Base-by-base conservation (phyloP, 441 rosid species). In the Kokia cookei region DNA sequence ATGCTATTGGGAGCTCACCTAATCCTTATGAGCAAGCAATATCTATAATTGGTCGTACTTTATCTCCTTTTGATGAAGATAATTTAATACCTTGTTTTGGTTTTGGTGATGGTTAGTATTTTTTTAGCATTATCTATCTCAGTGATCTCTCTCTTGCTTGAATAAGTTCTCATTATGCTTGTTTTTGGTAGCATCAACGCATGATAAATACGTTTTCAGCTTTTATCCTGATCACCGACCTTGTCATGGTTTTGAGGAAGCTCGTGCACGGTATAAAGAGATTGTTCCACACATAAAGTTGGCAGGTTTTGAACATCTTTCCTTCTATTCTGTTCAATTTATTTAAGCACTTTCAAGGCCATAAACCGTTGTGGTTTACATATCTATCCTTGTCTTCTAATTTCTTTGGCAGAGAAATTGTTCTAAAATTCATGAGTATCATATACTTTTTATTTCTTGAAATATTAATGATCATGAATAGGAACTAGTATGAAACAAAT, bases 1-100 rank as follows among this genome's bases (percentile, higher is more conserved):
- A 94, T 55, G 79, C 95, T 60, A 78, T 86, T 42, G 90, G 97
- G 26, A 82, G 64, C 82, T 69, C 74, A 19, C 88, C 73, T 17
- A 94, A 94, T 82, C 98, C 97, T 5, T 94, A 94, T 22, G 95
- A 94, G 77, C 93, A 85, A 86, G 98, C 98, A 7, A 92, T 94
- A 71, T 92, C 98, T 10, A 91, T 95, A 50, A 88, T 93, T 58
- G 99, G 99, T 14, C 89, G 71, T 7, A 88, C 97, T 75, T 79
- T 94, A 78, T 86, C 95, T 68, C 90, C 93, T 40, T 94, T 94
- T 71, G 98, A 94, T 81, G 98, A 94, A 65, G 98, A 94, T 79
- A 91, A 82, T 77, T 83, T 91, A 76, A 91, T 94, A 78, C 98
- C 98, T 57, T 94, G 97, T 91, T 90, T 89, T 19, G 98, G 98